Conservation (phyloP, 2,329 filamentous ascomycete genomes). For the Paecilomyces dactylethromorphus region DNA sequence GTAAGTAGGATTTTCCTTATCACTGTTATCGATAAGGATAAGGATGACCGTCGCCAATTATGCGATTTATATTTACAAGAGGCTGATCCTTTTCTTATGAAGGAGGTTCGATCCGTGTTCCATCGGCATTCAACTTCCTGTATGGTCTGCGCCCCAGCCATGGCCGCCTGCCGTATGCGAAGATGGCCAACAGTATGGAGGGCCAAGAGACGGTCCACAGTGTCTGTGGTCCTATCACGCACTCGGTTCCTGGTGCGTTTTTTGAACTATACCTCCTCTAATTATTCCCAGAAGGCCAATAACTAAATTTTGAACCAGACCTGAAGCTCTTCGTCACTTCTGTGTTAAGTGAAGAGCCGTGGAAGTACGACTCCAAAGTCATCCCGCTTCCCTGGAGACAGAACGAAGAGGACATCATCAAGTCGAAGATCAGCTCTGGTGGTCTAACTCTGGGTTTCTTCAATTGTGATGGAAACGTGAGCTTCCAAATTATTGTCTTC, state of each 20-base stretch:
- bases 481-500: not conserved
- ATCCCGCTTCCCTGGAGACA: slow-evolving; percentile 30
- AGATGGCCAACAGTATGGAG: slow-evolving; percentile 28
- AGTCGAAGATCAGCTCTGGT: slow-evolving; percentile 1
- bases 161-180: slow-evolving; percentile 25
- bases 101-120: slow-evolving; percentile 38
- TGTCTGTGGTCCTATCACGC: slow-evolving; percentile 28
- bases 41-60: not conserved
- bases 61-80: not conserved
- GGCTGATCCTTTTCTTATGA: not conserved
- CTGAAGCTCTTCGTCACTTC: slow-evolving; percentile 22
- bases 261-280: slow-evolving; percentile 12
- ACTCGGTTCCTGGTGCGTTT: slow-evolving; percentile 15
- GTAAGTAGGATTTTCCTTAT: slow-evolving; percentile 14
- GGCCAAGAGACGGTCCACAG: slow-evolving; percentile 27
- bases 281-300: not conserved
- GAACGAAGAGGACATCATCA: slow-evolving; percentile 1
- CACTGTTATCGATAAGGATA: not conserved
- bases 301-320: slow-evolving; percentile 4
- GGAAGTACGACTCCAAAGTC: slow-evolving; percentile 30
- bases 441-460: slow-evolving; percentile 4
- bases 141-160: slow-evolving; percentile 35
- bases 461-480: slow-evolving; percentile 1
- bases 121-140: slow-evolving; percentile 34
- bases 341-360: slow-evolving; percentile 28